A percentile compares a stretch with the other conserved stretches of the same genome.
Evolutionary conservation across 345 rosid species (phyloP).

Genomic region (Camelina sativa): DNA sequence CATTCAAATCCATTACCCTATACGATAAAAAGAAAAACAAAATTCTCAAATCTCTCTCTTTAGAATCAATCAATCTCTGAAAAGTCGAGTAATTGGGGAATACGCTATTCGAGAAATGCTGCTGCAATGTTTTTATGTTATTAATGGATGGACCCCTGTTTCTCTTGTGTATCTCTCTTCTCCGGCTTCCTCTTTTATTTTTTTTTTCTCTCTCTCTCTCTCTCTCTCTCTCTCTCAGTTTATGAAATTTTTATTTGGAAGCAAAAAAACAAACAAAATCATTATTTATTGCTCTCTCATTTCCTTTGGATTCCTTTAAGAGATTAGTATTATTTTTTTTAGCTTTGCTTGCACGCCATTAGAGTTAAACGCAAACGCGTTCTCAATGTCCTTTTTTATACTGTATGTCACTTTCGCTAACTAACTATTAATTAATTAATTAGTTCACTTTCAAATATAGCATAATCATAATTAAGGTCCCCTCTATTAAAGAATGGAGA

Average conservation of each 20-base stretch:
- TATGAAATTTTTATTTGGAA: background rate
- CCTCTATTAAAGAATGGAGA: background rate
- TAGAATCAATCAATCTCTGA: too few relatives aligned
- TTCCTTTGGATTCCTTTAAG: constrained; percentile 21
- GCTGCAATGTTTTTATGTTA: too few relatives aligned
- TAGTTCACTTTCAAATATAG: background rate
- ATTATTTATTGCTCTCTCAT: background rate
- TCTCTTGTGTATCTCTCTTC: too few relatives aligned
- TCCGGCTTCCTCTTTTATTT: too few relatives aligned
- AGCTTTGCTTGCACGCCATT: constrained; percentile 45
- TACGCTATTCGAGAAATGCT: too few relatives aligned
- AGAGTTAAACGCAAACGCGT: constrained; percentile 40
- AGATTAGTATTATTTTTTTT: background rate
- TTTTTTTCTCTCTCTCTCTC: too few relatives aligned
- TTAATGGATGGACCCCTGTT: too few relatives aligned
- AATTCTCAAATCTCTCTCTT: background rate
- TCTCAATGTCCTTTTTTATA: background rate
- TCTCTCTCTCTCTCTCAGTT: constrained; percentile 5
- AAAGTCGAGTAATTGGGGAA: too few relatives aligned
- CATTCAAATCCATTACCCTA: constrained; percentile 18
- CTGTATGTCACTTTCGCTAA: constrained; percentile 29
- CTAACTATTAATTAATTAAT: background rate
- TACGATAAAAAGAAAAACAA: background rate
- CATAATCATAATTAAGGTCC: background rate
- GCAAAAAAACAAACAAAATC: constrained; percentile 33